These are phyloP conservation scores for Zygoascus tannicola DNA, from an alignment of 805 yeast species.

Conservation along the genomic window DNA sequence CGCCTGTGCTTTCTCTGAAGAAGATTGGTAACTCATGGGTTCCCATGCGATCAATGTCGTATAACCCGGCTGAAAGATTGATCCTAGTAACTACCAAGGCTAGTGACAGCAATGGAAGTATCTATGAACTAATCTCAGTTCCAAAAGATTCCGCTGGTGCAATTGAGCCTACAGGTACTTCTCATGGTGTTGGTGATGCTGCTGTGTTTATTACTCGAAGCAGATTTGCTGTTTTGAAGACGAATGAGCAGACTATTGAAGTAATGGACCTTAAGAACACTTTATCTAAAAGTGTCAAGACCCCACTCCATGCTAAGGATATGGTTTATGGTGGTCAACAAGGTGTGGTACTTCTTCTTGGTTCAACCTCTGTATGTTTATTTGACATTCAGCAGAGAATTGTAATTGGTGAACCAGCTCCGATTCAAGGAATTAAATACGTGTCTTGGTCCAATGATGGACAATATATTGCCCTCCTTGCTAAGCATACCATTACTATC, in stretches of 20 bases:
- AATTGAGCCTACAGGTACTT: conserved; percentile 76
- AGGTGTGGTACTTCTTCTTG: conserved; percentile 71
- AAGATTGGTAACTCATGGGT: conserved; percentile 81
- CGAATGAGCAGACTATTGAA: conserved; percentile 55
- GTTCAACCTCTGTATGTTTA: conserved; percentile 60
- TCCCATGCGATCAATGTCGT: conserved; percentile 73
- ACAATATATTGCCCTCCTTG: conserved; percentile 73
- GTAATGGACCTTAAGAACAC: conserved; percentile 77
- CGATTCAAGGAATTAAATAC: conserved; percentile 74
- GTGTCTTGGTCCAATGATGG: conserved; percentile 85
- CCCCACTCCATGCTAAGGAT: conserved; percentile 49
- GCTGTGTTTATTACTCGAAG: conserved; percentile 93
- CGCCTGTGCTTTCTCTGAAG: conserved; percentile 77
- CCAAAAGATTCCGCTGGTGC: conserved; percentile 90
- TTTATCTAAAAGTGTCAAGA: conserved; percentile 68
- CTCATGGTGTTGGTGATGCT: conserved; percentile 71
- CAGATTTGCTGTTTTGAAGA: conserved; percentile 76
- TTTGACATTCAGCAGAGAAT: conserved; percentile 92
- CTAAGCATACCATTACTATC: conserved; percentile 87
- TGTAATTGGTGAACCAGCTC: conserved; percentile 50
- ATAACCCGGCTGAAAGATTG: conserved; percentile 87
- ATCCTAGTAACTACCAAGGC: conserved; percentile 67
- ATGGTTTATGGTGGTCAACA: conserved; percentile 62
- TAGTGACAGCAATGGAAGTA: conserved; percentile 40
- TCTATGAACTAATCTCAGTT: conserved; percentile 63